Evolutionary conservation across 2,329 filamentous ascomycete genomes (phyloP), one percentile per base, ranked within the genome.

Genomic region (Paradendryphiella salina): DNA sequence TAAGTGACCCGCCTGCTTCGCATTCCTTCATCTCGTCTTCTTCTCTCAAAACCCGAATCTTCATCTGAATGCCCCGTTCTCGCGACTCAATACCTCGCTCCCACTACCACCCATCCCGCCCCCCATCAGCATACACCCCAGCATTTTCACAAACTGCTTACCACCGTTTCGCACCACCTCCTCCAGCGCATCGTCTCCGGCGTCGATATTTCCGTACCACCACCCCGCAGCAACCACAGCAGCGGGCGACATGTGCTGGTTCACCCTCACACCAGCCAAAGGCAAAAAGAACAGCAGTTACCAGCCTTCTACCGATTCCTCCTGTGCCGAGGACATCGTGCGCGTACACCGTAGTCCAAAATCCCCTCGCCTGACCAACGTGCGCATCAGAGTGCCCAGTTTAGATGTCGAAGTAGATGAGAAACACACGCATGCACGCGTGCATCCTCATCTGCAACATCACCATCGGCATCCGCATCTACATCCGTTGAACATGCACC

Each of bases 161-260:
- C 29, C 66, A 66, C 28, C 61, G 54, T 32, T 40, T 63, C 33
- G 60, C 61, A 32, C 63, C 63, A 14, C 65, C 56, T 53, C 17
- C 57, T 68, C 8, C 64, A 59, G 20, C 59, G 52, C 10, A 50
- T 63, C 52, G 58, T 60, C 44, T 57, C 52, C 20, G 54, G 39
- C 31, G 36, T 57, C 35, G 50, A 51, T 18, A 49, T 62, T 32
- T 39, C 47, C 10, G 14, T 36, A 17, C 35, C 49, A n/a, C 34
- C 23, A 26, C 7, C 23, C 23, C 8, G 2, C 6, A 26, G 7
- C 23, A 26, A 26, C 23, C 9, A 26, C 23, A 26, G 43, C 21
- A 49, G 15, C 18, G 50, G 53, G 40, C 44, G 68, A 45, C 43
- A 70, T 70, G 67, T 70, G 67, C 55, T 70, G 67, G 67, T 64